Percentiles rank a stretch among this genome's conserved stretches.
Evolutionary conservation across 129 eudicot species (phyloP).

Genomic region (Chrysanthemum lavandulifolium): DNA sequence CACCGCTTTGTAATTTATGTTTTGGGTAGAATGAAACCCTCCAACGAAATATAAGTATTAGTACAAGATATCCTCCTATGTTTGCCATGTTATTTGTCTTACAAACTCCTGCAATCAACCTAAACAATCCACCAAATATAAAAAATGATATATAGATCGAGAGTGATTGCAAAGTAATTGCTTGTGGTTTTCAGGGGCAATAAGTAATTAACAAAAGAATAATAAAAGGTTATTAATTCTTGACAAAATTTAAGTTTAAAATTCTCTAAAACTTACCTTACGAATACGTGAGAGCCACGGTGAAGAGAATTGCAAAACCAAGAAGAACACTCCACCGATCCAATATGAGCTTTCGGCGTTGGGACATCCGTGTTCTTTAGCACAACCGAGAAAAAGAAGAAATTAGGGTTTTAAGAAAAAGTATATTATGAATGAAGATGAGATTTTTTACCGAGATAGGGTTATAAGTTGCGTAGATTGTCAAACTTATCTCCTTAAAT

Average conservation of each 20-base stretch:
- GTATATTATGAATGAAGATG: too few relatives aligned
- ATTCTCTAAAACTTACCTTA: background rate
- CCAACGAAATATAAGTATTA: slow-evolving; percentile 64
- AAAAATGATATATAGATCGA: too few relatives aligned
- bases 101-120: slow-evolving; percentile 73
- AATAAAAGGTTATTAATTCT: too few relatives aligned
- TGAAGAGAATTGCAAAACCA: slow-evolving; percentile 44
- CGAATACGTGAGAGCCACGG: slow-evolving; percentile 47
- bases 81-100: slow-evolving; percentile 71
- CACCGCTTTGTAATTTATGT: slow-evolving; percentile 47
- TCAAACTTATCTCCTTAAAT: too few relatives aligned
- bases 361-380: slow-evolving; percentile 37
- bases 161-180: slow-evolving; percentile 21
- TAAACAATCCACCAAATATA: slow-evolving; percentile 50
- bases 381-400: slow-evolving; percentile 21
- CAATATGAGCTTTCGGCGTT: slow-evolving; percentile 47
- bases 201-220: too few relatives aligned
- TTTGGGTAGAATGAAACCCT: slow-evolving; percentile 80
- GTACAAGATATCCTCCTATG: slow-evolving; percentile 64
- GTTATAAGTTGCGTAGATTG: too few relatives aligned
- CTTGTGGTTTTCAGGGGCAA: slow-evolving; percentile 70
- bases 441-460: too few relatives aligned
- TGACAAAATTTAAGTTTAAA: too few relatives aligned
- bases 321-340: slow-evolving; percentile 49
- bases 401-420: too few relatives aligned